Percentiles rank a stretch among this genome's conserved stretches.
These are phyloP conservation scores for Blastobotrys americana DNA, from an alignment of 805 yeast species.

Conservation along the genomic window DNA sequence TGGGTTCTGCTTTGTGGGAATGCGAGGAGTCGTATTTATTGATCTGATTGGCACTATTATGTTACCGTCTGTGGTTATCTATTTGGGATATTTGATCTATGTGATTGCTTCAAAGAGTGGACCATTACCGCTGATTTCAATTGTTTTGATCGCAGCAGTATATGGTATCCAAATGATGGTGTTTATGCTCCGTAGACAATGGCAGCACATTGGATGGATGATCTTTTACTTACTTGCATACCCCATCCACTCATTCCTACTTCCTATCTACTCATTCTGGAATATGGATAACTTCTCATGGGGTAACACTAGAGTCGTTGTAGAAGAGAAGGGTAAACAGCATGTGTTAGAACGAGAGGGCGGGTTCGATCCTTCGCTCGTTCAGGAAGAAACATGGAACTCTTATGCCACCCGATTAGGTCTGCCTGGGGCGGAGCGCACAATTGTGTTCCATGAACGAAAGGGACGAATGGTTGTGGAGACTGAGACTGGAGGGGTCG, in stretches of 20 bases:
- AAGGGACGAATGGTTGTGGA: slow-evolving; percentile 28
- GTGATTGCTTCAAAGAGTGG: slow-evolving; percentile 45
- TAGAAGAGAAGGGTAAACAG: slow-evolving; percentile 46
- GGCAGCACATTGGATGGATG: slow-evolving; percentile 48
- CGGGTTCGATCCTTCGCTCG: slow-evolving; percentile 30
- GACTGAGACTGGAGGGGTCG: slow-evolving; percentile 13
- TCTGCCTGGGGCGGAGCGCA: slow-evolving; percentile 33
- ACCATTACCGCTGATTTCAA: slow-evolving; percentile 46
- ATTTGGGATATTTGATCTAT: slow-evolving; percentile 46
- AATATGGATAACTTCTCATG: slow-evolving; percentile 58
- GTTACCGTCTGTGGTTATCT: slow-evolving; percentile 51
- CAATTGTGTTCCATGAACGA: slow-evolving; percentile 30
- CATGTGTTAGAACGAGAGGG: slow-evolving; percentile 30
- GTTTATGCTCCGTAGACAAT: slow-evolving; percentile 39
- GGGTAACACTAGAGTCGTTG: slow-evolving; percentile 57
- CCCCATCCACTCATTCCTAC: slow-evolving; percentile 54
- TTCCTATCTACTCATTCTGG: slow-evolving; percentile 57
- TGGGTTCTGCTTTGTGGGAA: slow-evolving; percentile 54
- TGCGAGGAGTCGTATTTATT: slow-evolving; percentile 52
- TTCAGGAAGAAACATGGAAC: slow-evolving; percentile 35
- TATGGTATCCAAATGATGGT: slow-evolving; percentile 57
- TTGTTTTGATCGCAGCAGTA: slow-evolving; percentile 47
- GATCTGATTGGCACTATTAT: slow-evolving; percentile 54
- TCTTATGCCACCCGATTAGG: slow-evolving; percentile 32
- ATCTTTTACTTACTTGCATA: slow-evolving; percentile 50